A percentile compares a stretch with the other conserved stretches of the same genome.
These are phyloP conservation scores for Porphyridium purpureum DNA, from an alignment of 23 red algal species.

Conservation along the genomic window DNA sequence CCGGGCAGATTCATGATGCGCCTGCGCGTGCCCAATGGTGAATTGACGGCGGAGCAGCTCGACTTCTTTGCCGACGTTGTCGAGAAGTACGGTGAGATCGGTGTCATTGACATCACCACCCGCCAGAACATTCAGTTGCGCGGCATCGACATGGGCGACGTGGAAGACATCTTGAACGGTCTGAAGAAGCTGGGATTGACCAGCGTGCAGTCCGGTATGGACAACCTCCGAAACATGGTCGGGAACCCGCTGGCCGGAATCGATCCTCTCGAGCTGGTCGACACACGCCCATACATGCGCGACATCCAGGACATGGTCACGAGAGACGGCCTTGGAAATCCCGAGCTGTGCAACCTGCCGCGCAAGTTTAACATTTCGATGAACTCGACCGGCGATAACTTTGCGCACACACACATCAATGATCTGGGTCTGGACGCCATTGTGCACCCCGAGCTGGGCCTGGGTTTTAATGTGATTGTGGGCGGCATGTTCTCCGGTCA, in stretches of 20 bases:
- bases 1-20: slow-evolving; percentile 84
- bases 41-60: slow-evolving; percentile 27
- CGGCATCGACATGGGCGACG: slow-evolving; percentile 46
- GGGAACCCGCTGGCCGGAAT: slow-evolving; percentile 69
- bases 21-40: slow-evolving; percentile 73
- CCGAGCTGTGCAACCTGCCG: slow-evolving; percentile 57
- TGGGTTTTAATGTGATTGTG: slow-evolving; percentile 73
- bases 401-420: slow-evolving; percentile 88
- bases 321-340: slow-evolving; percentile 30
- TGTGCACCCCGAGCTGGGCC: slow-evolving; percentile 5
- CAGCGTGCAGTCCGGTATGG: slow-evolving; percentile 70
- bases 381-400: slow-evolving; percentile 41
- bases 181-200: slow-evolving; percentile 44
- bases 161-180: slow-evolving; percentile 29
- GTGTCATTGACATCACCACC: slow-evolving; percentile 66
- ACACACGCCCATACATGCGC: slow-evolving; percentile 35
- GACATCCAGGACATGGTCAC: slow-evolving; percentile 75
- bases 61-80: slow-evolving; percentile 21
- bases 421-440: slow-evolving; percentile 73
- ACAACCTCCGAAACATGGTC: slow-evolving; percentile 84
- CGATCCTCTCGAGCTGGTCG: slow-evolving; percentile 58
- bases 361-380: slow-evolving; percentile 90
- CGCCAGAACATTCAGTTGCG: slow-evolving; percentile 83
- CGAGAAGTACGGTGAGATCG: slow-evolving; percentile 24
- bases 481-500: slow-evolving; percentile 75